Conservation (phyloP, 768 basidiomycete species). For the Collybia sp. region DNA sequence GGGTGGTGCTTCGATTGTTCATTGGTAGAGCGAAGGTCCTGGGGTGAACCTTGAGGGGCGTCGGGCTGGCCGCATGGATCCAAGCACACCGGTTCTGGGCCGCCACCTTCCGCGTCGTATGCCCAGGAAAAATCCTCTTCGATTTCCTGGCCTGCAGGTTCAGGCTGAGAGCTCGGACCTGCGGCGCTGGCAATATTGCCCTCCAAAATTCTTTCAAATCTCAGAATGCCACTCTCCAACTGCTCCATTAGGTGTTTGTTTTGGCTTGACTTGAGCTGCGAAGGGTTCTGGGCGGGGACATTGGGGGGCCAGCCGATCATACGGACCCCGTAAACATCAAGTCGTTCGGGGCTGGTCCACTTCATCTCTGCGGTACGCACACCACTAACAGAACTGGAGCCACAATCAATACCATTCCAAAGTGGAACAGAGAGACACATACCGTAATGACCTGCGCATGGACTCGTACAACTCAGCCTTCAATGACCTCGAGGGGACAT, state of each 20-base stretch:
- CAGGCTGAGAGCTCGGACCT: constrained; percentile 3
- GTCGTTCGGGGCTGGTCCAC: constrained; percentile 62
- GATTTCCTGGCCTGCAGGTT: constrained; percentile 11
- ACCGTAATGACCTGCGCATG: constrained; percentile 55
- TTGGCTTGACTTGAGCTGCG: constrained; percentile 47
- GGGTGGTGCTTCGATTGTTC: no score
- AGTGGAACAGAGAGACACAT: constrained; percentile 6
- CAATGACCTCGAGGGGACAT: constrained; percentile 23
- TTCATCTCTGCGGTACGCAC: constrained; percentile 70
- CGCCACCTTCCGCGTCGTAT: constrained; percentile 30
- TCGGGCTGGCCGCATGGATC: neutral
- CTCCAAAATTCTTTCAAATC: constrained; percentile 34
- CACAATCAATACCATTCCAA: neutral
- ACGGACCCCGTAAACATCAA: constrained; percentile 53
- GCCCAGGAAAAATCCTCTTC: constrained; percentile 39
- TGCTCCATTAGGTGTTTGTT: constrained; percentile 50
- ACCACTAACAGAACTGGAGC: constrained; percentile 46
- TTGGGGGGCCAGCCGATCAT: constrained; percentile 60
- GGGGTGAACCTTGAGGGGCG: no score
- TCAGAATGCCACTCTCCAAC: constrained; percentile 41
- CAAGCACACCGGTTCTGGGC: constrained; percentile 1
- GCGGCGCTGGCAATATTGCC: constrained; percentile 2
- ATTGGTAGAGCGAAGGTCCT: no score
- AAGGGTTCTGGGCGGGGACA: constrained; percentile 60
- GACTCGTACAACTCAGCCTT: constrained; percentile 55